A percentile compares a stretch with the other conserved stretches of the same genome.
Conservation (phyloP, 2,329 filamentous ascomycete species). For the Daldinia sp. region DNA sequence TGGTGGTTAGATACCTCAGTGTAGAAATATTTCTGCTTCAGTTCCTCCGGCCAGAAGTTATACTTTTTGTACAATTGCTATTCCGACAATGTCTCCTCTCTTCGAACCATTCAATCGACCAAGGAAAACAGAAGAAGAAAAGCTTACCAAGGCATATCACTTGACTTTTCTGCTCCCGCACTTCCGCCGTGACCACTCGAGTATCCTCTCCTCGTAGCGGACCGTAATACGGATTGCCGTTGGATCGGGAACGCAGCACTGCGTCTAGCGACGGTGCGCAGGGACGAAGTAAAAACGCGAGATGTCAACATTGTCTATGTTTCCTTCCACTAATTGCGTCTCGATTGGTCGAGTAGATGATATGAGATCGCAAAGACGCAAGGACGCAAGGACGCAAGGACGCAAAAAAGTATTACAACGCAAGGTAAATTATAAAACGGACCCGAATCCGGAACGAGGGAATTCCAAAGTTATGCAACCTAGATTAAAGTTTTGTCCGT, state of each 20-base stretch:
- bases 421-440: not conserved
- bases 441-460: not conserved
- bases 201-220: conserved; percentile 27
- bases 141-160: conserved; percentile 45
- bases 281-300: conserved; percentile 32
- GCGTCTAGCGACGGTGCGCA: conserved; percentile 29
- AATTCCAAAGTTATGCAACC: too few relatives aligned
- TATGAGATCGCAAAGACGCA: not conserved
- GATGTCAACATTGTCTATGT: conserved; percentile 35
- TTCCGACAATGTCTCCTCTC: not conserved
- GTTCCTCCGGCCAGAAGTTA: not conserved
- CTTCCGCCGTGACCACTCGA: conserved; percentile 19
- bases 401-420: too few relatives aligned
- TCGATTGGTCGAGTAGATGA: not conserved
- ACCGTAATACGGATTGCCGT: not conserved
- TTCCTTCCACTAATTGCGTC: not conserved
- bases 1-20: not conserved
- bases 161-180: conserved; percentile 33
- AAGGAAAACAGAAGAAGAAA: not conserved
- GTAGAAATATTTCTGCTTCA: not conserved
- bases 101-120: not conserved
- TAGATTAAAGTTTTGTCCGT: too few relatives aligned
- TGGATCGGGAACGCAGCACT: conserved; percentile 7
- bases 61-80: not conserved
- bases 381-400: not conserved